Base-by-base conservation (phyloP, 768 basidiomycete genomes). In the Gymnopilus dilepis region DNA sequence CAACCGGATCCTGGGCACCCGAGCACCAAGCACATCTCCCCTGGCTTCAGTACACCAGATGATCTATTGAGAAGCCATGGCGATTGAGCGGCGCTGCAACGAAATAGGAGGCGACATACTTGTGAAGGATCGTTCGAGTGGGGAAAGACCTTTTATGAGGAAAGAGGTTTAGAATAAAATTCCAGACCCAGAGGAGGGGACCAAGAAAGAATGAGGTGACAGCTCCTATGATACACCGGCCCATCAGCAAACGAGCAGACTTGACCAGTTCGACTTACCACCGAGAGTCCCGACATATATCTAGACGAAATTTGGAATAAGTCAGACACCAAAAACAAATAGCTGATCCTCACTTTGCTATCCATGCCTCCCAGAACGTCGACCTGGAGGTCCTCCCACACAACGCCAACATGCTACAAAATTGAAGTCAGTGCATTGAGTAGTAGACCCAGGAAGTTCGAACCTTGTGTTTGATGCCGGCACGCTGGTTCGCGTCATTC, bases 1-100 rank as follows among this genome's bases (percentile, higher is more conserved):
- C 95, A 96, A 33, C 94, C 94, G 5, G 91, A 83, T 0, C 90
- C 91, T 4, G 94, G 94, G 57, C 91, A 88, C 19, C 94, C 94
- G 12, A 92, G 79, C 21, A 91, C 92, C 6, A 94, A 82, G 69
- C 92, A 89, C 93, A 95, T 95, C 79, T 95, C 89, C 17, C 92
- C 88, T 0, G 91, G 85, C 63, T 90, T 87, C 40, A 93, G 74
- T 17, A 87, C 77, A 40, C 92, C 93, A 6, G 86, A 87, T 21
- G 84, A 83, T 63, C 87, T 87, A 58, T 30, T 33, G 38, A 56
- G 0, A 28, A 8, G 24, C n/a, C 31, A 58, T 17, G 67, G 56
- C n/a, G 19, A 47, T 17, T 42, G 42, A 30, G 41, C 45, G 48
- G 24, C 24, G 30, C 40, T 2, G 43, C 12, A 31, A 31, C 41